These are phyloP conservation scores for Mycena maculata DNA, from an alignment of 768 basidiomycete genomes.

Conservation along the genomic window DNA sequence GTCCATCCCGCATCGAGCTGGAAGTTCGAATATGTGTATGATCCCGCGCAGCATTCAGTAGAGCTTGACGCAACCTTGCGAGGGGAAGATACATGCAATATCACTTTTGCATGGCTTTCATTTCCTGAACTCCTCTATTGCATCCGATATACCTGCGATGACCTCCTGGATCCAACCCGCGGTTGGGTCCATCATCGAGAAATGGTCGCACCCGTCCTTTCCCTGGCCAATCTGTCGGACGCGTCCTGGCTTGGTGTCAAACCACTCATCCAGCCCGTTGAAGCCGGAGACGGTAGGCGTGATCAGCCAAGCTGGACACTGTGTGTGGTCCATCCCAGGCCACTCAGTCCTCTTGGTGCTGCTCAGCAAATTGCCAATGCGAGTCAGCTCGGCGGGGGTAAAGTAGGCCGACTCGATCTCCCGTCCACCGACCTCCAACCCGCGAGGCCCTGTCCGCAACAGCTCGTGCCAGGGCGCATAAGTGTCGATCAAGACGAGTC, in stretches of 20 bases:
- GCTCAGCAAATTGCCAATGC: background rate
- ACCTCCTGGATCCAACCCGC: conserved; percentile 12
- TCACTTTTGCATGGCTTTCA: too few relatives aligned
- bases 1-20: too few relatives aligned
- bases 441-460: conserved; percentile 6
- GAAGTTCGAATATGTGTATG: too few relatives aligned
- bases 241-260: background rate
- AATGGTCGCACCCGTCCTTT: conserved; percentile 8
- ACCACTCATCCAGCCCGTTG: conserved; percentile 25
- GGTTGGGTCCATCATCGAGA: conserved; percentile 23
- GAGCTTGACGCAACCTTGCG: too few relatives aligned
- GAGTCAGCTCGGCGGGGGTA: background rate
- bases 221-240: conserved; percentile 20
- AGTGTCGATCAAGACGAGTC: conserved; percentile 11
- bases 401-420: conserved; percentile 23
- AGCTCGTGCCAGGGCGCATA: conserved; percentile 15
- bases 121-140: background rate
- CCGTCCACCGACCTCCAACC: conserved; percentile 10
- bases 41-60: too few relatives aligned
- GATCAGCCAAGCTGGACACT: conserved; percentile 19
- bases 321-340: conserved; percentile 10
- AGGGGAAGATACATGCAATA: too few relatives aligned
- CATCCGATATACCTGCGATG: background rate
- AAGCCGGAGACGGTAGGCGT: conserved; percentile 6
- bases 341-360: background rate